Evolutionary conservation across 371 early-diverging fungal genomes (phyloP).

Genomic region (Cladochytrium tenue): DNA sequence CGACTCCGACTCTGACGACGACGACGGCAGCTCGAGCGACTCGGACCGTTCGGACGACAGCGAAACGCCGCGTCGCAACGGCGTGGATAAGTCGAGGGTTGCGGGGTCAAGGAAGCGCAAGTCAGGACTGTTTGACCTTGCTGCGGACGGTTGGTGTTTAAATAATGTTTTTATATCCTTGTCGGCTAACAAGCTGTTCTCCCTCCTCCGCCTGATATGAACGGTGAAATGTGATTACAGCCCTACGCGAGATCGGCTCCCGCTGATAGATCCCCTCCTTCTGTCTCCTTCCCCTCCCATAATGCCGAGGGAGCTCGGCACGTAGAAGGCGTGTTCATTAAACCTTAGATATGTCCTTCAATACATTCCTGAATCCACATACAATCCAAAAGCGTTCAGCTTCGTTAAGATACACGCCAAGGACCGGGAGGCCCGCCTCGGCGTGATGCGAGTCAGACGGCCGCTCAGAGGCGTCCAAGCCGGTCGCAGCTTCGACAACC

Average conservation of each 20-base stretch:
- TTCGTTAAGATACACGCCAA: constrained; percentile 10
- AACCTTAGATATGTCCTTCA: constrained; percentile 14
- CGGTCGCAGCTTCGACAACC: too few relatives aligned
- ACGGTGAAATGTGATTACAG: too few relatives aligned
- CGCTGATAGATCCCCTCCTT: not conserved
- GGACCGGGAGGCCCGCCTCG: constrained; percentile 13
- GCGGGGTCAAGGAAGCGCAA: not conserved
- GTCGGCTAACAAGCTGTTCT: not conserved
- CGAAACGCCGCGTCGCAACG: not conserved
- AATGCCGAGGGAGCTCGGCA: not conserved
- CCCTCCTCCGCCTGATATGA: not conserved
- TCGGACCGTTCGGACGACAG: not conserved
- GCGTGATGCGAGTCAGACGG: not conserved
- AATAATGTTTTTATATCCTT: not conserved
- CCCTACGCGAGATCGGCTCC: too few relatives aligned
- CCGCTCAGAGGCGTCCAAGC: not conserved
- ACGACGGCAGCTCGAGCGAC: not conserved
- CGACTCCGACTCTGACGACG: not conserved
- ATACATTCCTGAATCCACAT: constrained; percentile 21
- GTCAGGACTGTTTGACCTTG: not conserved
- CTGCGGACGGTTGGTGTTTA: not conserved
- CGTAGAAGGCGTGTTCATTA: not conserved
- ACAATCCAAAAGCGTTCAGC: constrained; percentile 16
- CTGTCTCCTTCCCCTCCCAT: not conserved
- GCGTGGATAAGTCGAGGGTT: not conserved